phyloP scores from a whole-genome alignment of 2,329 filamentous ascomycete genomes.

The Colletotrichum lupini region DNA sequence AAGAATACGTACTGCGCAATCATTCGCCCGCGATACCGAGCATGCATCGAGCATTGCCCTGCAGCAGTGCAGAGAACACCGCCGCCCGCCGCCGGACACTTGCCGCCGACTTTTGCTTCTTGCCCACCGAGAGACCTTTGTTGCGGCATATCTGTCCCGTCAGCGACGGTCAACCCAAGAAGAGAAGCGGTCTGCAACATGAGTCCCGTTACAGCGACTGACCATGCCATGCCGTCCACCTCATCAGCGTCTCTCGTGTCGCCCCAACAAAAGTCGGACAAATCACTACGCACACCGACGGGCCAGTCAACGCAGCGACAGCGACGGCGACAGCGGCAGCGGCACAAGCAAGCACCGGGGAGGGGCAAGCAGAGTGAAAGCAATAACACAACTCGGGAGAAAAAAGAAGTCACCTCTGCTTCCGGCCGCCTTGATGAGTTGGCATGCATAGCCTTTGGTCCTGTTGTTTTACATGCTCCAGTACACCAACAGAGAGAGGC shows the following conservation, averaged over 20 bases:
- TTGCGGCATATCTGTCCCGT: neutral
- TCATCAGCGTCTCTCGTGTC: slow-evolving; percentile 10
- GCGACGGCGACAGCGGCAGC: neutral
- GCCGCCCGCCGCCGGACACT: neutral
- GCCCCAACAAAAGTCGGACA: slow-evolving; percentile 28
- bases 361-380: neutral
- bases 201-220: neutral
- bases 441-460: slow-evolving; percentile 35
- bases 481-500: neutral
- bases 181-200: slow-evolving; percentile 17
- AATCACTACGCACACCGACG: slow-evolving; percentile 25
- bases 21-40: slow-evolving; percentile 16
- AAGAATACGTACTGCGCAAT: slow-evolving; percentile 10
- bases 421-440: slow-evolving; percentile 31
- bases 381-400: neutral
- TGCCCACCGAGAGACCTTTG: neutral
- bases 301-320: slow-evolving; percentile 22
- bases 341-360: neutral
- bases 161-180: neutral
- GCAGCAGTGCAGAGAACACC: neutral
- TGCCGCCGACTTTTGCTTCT: neutral
- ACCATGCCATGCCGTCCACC: slow-evolving; percentile 10
- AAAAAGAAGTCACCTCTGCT: slow-evolving; percentile 12
- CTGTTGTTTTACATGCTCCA: slow-evolving; percentile 29
- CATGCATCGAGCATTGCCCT: slow-evolving; percentile 1